Conservation (phyloP, 257 asterid species). For the Solanum boliviense region DNA sequence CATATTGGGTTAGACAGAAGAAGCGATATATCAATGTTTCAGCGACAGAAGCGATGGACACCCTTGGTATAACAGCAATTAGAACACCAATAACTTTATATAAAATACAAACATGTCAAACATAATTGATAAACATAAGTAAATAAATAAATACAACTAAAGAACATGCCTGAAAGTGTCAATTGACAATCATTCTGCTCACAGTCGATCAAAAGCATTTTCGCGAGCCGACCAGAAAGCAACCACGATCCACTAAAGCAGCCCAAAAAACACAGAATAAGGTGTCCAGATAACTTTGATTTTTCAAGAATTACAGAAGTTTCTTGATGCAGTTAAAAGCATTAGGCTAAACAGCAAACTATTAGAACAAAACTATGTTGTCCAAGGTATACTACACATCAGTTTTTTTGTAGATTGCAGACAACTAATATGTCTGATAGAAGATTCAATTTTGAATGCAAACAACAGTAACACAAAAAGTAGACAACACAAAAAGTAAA, state of each 20-base stretch:
- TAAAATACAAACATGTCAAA: background rate
- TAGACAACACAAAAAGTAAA: background rate
- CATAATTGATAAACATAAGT: background rate
- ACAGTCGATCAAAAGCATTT: conserved; percentile 87
- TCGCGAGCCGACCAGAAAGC: conserved; percentile 90
- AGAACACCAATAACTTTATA: background rate
- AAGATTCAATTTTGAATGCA: background rate
- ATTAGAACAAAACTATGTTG: background rate
- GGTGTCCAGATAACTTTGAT: background rate
- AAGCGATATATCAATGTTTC: background rate
- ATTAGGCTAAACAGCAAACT: background rate
- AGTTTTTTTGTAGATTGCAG: background rate
- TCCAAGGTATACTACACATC: background rate
- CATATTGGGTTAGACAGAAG: background rate
- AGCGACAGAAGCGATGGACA: background rate
- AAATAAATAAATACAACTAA: background rate
- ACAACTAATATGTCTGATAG: background rate
- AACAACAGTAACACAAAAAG: background rate
- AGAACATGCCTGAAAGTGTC: conserved; percentile 79
- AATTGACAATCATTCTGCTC: conserved; percentile 81
- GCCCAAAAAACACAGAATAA: background rate
- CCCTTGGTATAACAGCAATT: background rate
- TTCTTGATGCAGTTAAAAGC: background rate
- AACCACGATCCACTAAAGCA: conserved; percentile 68
- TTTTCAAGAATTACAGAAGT: background rate